Percentiles rank a stretch among this genome's conserved stretches.
phyloP scores from a whole-genome alignment of 108 stramenopile genomes.

The Skeletonema tropicum region DNA sequence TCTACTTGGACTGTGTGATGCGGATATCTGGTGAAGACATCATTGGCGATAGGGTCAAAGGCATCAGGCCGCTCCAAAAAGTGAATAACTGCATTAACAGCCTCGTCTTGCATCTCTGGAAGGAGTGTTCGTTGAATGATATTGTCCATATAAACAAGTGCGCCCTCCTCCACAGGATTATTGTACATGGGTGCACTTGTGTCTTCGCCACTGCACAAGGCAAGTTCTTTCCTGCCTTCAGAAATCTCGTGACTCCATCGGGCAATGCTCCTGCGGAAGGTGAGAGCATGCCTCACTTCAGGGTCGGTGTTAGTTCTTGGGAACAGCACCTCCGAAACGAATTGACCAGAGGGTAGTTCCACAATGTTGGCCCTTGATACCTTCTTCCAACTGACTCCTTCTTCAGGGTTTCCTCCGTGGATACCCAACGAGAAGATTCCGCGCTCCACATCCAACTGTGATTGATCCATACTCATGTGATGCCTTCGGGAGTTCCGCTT shows the following conservation, averaged over 20 bases:
- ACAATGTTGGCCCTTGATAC: slow-evolving; percentile 57
- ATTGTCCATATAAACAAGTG: slow-evolving; percentile 76
- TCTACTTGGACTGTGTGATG: slow-evolving; percentile 75
- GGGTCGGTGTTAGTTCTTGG: slow-evolving; percentile 74
- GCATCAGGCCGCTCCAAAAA: slow-evolving; percentile 85
- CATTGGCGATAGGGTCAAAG: slow-evolving; percentile 80
- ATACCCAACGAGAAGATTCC: slow-evolving; percentile 81
- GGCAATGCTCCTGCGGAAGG: slow-evolving; percentile 73
- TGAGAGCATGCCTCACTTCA: slow-evolving; percentile 78
- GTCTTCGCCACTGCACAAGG: slow-evolving; percentile 72
- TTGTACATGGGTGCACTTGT: slow-evolving; percentile 61
- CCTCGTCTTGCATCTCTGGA: slow-evolving; percentile 88
- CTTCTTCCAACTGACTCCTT: slow-evolving; percentile 12
- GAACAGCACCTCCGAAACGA: slow-evolving; percentile 72
- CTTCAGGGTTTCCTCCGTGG: slow-evolving; percentile 29
- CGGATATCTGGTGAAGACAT: slow-evolving; percentile 63
- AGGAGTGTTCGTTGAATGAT: slow-evolving; percentile 79
- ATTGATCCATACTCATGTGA: slow-evolving; percentile 46
- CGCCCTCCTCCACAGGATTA: slow-evolving; percentile 55
- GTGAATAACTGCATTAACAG: slow-evolving; percentile 78
- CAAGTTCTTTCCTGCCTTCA: slow-evolving; percentile 64
- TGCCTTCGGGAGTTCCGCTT: slow-evolving; percentile 31
- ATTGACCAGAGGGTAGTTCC: slow-evolving; percentile 66
- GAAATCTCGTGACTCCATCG: slow-evolving; percentile 69
- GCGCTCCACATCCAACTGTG: slow-evolving; percentile 47